Evolutionary conservation across 768 basidiomycete genomes (phyloP), one percentile per base, ranked within the genome.

Genomic region (Daedalea quercina): DNA sequence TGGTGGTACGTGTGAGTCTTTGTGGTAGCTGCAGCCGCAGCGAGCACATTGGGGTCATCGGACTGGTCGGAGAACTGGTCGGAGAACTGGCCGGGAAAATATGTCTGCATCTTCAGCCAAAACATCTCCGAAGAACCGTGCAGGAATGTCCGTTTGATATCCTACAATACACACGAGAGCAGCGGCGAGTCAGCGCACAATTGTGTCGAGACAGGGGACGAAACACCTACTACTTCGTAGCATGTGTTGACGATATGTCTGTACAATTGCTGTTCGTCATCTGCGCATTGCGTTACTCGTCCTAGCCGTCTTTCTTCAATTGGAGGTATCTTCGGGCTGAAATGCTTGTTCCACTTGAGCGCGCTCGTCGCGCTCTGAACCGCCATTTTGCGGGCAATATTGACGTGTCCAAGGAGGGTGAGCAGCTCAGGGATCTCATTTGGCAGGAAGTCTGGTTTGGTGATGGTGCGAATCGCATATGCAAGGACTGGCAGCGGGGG

Each of bases 391-490:
- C 57, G 57, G 33, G 54, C 3, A 15, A 51, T 4, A 25, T 61
- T 57, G 40, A 61, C 50, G 34, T 58, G 57, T 7, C 33, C 51
- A 26, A 61, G 40, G 11, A 61, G 53, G 12, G 15, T 25, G 51
- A 58, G 55, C 17, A 61, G 40, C 19, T 45, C 22, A 9, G 53
- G 57, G 1, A 57, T 47, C 20, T 54, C 55, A 2, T 45, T 24
- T 22, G 50, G 25, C 8, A 56, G 7, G 20, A 52, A 41, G 17
- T 50, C 35, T 2, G 57, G 57, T 25, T 50, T 15, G n/a, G 58
- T 41, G 11, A 61, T 58, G 37, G 53, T 54, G 12, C 52, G 55
- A 19, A 54, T 54, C 3, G 54, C 55, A 31, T 61, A 58, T 3
- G 37, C 44, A 0, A 57, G n/a, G 3, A 56, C 24, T 12, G 50